Percentiles rank a stretch among this genome's conserved stretches.
These are phyloP conservation scores for Pestalotiopsis sp. DNA, from an alignment of 2,329 filamentous ascomycete genomes.

Conservation along the genomic window DNA sequence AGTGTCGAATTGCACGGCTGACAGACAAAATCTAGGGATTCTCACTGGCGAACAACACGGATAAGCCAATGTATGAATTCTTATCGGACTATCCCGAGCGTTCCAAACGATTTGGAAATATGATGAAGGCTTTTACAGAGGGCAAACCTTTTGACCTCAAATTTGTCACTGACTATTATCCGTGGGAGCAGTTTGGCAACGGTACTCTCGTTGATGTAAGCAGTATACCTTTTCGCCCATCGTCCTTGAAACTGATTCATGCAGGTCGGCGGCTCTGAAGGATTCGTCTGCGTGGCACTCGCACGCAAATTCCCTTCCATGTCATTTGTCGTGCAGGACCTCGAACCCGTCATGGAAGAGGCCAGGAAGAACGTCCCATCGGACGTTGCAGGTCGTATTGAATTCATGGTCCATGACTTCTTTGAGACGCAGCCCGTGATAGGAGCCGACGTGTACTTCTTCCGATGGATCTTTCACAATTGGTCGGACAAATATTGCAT, in stretches of 20 bases:
- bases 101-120: constrained; percentile 53
- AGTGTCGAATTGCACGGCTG: too few relatives aligned
- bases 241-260: constrained; percentile 25
- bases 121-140: constrained; percentile 57
- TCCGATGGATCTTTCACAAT: constrained; percentile 50
- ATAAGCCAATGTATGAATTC: constrained; percentile 57
- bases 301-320: constrained; percentile 45
- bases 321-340: constrained; percentile 55
- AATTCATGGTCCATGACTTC: constrained; percentile 43
- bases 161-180: constrained; percentile 56
- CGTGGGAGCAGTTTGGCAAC: constrained; percentile 47
- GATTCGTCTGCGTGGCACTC: constrained; percentile 57
- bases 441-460: constrained; percentile 44
- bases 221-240: too few relatives aligned
- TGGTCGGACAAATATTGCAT: constrained; percentile 44
- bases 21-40: constrained; percentile 39
- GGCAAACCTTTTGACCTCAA: constrained; percentile 59
- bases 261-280: constrained; percentile 61
- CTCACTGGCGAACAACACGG: constrained; percentile 51
- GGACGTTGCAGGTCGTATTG: constrained; percentile 20
- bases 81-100: constrained; percentile 50
- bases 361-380: constrained; percentile 46
- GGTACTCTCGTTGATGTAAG: constrained; percentile 46
- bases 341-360: constrained; percentile 49
- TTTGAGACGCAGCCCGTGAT: constrained; percentile 43